phyloP scores from a whole-genome alignment of 345 rosid species.

The Hibiscus mutabilis region DNA sequence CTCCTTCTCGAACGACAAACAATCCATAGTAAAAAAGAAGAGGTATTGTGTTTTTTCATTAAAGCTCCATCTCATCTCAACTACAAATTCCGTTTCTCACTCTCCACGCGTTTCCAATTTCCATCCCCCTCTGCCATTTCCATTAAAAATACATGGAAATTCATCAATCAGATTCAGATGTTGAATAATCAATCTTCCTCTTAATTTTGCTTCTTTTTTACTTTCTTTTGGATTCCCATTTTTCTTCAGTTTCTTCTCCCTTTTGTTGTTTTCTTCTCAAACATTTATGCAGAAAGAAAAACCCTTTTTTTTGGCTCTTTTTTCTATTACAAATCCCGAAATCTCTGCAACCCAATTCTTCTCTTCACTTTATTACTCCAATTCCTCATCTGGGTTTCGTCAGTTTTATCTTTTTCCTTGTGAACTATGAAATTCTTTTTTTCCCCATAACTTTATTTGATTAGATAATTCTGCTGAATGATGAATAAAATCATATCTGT shows the following conservation, averaged over 20 bases:
- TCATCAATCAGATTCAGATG: not conserved
- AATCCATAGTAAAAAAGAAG: not conserved
- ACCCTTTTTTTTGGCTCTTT: not conserved
- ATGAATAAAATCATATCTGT: not conserved
- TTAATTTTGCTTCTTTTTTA: not conserved
- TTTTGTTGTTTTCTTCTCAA: conserved; percentile 3
- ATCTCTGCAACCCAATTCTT: conserved; percentile 6
- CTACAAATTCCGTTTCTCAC: not conserved
- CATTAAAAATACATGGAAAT: not conserved
- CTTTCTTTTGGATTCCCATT: not conserved
- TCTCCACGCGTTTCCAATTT: not conserved
- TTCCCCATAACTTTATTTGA: no score
- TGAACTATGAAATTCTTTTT: not conserved
- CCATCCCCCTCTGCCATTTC: not conserved
- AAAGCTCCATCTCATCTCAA: conserved; percentile 12
- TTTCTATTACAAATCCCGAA: conserved; percentile 6
- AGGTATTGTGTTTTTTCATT: not conserved
- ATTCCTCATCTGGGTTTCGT: conserved; percentile 11
- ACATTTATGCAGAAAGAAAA: not conserved
- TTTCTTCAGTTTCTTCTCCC: not conserved
- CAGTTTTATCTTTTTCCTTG: conserved; percentile 5
- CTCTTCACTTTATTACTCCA: not conserved
- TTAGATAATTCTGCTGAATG: not conserved
- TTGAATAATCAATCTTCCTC: conserved; percentile 1
- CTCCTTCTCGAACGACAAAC: not conserved